phyloP scores from a whole-genome alignment of 495 filamentous ascomycete species.

The Hypoxylon intermedium region DNA sequence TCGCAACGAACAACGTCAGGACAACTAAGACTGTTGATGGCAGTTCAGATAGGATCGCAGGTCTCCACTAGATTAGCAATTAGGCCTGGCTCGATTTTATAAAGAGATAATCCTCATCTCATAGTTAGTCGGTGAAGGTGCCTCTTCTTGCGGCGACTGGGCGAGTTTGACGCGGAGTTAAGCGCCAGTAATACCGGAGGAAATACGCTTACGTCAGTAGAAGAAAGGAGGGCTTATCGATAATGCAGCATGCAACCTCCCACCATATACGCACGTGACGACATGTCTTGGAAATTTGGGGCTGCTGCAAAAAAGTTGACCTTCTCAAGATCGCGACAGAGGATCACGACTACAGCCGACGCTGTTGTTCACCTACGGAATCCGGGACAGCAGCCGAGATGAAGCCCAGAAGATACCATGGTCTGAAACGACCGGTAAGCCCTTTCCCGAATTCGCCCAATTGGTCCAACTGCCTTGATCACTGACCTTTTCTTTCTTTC shows the following conservation, averaged over 20 bases:
- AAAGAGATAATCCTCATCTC: no score
- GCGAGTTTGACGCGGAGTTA: slow-evolving; percentile 21
- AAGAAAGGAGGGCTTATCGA: background rate
- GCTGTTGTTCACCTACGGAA: slow-evolving; percentile 18
- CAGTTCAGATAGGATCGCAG: no score
- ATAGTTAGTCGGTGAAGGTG: slow-evolving; percentile 32
- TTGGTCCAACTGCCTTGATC: background rate
- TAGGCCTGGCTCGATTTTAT: no score
- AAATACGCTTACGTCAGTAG: no score
- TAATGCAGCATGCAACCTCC: background rate
- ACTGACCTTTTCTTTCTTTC: no score
- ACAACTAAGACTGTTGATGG: no score
- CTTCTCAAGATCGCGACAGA: background rate
- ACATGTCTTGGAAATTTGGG: slow-evolving; percentile 22
- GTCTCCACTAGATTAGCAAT: no score
- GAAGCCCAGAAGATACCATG: slow-evolving; percentile 68
- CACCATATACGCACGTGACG: slow-evolving; percentile 12
- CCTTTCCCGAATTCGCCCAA: no score
- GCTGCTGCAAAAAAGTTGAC: background rate
- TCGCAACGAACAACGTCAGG: no score
- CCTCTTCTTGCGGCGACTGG: no score
- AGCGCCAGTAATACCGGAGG: slow-evolving; percentile 11
- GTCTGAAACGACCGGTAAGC: slow-evolving; percentile 67
- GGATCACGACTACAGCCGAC: background rate
- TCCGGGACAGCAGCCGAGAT: slow-evolving; percentile 45